Conservation (phyloP, 352 stramenopile species). For the Blastocystis sp. region DNA sequence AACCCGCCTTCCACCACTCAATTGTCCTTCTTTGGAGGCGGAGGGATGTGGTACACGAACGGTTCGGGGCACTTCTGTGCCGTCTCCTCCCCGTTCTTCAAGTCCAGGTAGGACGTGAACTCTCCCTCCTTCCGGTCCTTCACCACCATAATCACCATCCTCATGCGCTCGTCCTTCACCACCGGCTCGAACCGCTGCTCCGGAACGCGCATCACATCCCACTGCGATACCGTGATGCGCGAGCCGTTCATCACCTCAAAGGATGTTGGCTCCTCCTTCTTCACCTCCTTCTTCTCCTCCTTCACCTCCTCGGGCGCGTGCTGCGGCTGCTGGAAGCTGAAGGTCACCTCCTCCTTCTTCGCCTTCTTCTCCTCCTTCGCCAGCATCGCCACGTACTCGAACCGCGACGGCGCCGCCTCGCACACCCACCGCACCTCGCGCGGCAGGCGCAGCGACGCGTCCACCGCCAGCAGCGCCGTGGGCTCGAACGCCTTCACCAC, state of each 20-base stretch:
- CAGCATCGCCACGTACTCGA: slow-evolving; percentile 15
- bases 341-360: slow-evolving; percentile 10
- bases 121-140: background rate
- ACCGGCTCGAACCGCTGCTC: background rate
- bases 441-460: slow-evolving; percentile 17
- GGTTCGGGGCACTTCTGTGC: background rate
- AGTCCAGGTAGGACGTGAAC: background rate
- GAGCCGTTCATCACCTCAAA: slow-evolving; percentile 16
- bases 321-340: slow-evolving; percentile 18
- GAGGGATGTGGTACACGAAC: slow-evolving; percentile 50
- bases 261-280: background rate
- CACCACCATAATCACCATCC: slow-evolving; percentile 2
- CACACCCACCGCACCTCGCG: background rate
- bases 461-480: slow-evolving; percentile 8
- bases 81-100: background rate
- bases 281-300: background rate
- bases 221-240: slow-evolving; percentile 5
- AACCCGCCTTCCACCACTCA: background rate
- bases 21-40: background rate
- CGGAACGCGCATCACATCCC: background rate
- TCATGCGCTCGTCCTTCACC: background rate
- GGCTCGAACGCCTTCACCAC: slow-evolving; percentile 26
- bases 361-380: slow-evolving; percentile 29
- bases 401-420: background rate
- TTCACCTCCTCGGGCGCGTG: no score